phyloP scores from a whole-genome alignment of 306 rosid genomes.

The Malus fusca region DNA sequence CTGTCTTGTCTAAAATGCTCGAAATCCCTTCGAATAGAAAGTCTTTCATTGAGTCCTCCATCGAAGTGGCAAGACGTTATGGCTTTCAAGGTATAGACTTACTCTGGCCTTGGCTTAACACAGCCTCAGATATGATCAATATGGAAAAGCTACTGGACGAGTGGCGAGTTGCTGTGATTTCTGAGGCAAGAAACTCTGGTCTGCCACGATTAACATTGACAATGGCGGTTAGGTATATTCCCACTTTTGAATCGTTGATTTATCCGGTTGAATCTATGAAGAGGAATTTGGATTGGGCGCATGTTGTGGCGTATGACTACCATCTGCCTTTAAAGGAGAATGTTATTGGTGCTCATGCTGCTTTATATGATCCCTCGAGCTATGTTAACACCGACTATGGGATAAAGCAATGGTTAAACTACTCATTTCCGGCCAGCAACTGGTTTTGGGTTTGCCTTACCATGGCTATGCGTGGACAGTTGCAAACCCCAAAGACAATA shows the following conservation, averaged over 20 bases:
- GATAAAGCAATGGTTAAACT: conserved; percentile 13
- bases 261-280: conserved; percentile 14
- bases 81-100: conserved; percentile 48
- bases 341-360: conserved; percentile 5
- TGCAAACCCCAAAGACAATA: conserved; percentile 7
- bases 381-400: conserved; percentile 20
- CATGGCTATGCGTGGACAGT: conserved; percentile 42
- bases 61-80: conserved; percentile 31
- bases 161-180: conserved; percentile 29
- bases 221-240: conserved; percentile 25
- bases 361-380: conserved; percentile 7
- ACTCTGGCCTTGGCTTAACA: conserved; percentile 22
- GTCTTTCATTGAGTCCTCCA: conserved; percentile 15
- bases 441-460: conserved; percentile 36
- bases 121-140: conserved; percentile 19
- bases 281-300: conserved; percentile 22
- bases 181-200: conserved; percentile 17
- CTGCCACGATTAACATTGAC: conserved; percentile 20
- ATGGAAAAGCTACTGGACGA: conserved; percentile 27
- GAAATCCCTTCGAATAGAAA: conserved; percentile 16
- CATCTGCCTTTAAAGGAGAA: conserved; percentile 2
- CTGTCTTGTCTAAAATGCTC: conserved; percentile 18
- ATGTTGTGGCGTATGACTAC: conserved; percentile 33
- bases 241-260: neutral
- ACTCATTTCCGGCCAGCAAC: conserved; percentile 14